These are phyloP conservation scores for Infundibulicybe gibba DNA, from an alignment of 768 basidiomycete genomes.

Conservation along the genomic window DNA sequence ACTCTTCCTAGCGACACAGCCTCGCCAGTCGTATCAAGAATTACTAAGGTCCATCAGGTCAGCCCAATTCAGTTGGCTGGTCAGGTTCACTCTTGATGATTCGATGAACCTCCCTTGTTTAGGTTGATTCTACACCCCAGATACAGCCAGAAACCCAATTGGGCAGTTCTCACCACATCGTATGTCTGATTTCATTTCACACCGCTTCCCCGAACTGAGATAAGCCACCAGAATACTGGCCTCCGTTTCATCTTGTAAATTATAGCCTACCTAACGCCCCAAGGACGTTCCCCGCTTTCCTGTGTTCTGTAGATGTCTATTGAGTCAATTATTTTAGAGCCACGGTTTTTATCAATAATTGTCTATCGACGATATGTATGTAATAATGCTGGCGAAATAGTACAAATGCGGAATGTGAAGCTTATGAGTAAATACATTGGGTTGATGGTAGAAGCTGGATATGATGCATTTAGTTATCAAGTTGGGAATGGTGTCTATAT, in stretches of 20 bases:
- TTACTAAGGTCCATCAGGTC: slow-evolving; percentile 57
- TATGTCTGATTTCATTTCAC: slow-evolving; percentile 16
- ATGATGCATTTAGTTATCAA: too few species aligned
- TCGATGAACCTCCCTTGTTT: background rate
- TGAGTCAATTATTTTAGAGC: too few species aligned
- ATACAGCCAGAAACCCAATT: slow-evolving; percentile 70
- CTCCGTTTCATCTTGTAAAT: slow-evolving; percentile 23
- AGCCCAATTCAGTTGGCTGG: slow-evolving; percentile 4
- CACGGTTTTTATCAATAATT: too few species aligned
- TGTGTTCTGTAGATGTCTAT: too few species aligned
- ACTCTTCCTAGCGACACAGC: slow-evolving; percentile 34
- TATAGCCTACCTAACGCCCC: background rate
- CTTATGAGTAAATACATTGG: too few species aligned
- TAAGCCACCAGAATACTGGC: slow-evolving; percentile 26
- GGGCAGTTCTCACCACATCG: slow-evolving; percentile 70
- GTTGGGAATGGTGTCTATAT: too few species aligned
- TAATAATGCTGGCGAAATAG: too few species aligned
- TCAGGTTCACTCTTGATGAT: background rate
- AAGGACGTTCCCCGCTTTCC: too few species aligned
- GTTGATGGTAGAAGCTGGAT: too few species aligned
- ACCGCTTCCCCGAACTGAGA: background rate
- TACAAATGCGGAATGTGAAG: too few species aligned
- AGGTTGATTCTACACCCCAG: slow-evolving; percentile 54
- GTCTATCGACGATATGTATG: too few species aligned
- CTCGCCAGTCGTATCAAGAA: slow-evolving; percentile 62